phyloP scores from a whole-genome alignment of 352 stramenopile species.

The Phytophthora idaei region DNA sequence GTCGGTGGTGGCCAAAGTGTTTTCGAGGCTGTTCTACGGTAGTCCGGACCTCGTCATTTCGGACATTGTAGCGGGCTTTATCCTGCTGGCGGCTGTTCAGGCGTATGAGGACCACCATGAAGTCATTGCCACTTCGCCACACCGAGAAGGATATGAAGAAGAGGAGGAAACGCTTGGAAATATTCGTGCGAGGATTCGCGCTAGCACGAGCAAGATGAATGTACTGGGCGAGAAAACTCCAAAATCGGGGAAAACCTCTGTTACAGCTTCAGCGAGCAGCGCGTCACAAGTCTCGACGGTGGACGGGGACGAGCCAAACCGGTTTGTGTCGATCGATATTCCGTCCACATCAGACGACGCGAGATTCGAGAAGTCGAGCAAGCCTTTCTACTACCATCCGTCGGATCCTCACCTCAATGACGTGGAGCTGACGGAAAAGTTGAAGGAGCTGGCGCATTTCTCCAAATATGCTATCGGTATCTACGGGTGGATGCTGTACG shows the following conservation, averaged over 20 bases:
- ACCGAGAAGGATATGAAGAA: slow-evolving; percentile 40
- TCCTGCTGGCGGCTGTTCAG: slow-evolving; percentile 81
- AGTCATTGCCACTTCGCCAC: slow-evolving; percentile 31
- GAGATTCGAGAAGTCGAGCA: slow-evolving; percentile 12
- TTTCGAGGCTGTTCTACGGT: slow-evolving; percentile 86
- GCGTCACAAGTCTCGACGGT: slow-evolving; percentile 23
- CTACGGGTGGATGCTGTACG: slow-evolving; percentile 91
- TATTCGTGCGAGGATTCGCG: slow-evolving; percentile 51
- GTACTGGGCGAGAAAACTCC: slow-evolving; percentile 9
- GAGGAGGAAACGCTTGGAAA: slow-evolving; percentile 55
- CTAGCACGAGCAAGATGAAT: slow-evolving; percentile 32
- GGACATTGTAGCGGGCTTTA: slow-evolving; percentile 87
- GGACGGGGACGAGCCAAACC: slow-evolving; percentile 28
- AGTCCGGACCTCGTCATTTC: slow-evolving; percentile 89
- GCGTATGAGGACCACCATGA: slow-evolving; percentile 71
- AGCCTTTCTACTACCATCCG: slow-evolving; percentile 47
- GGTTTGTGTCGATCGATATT: slow-evolving; percentile 63
- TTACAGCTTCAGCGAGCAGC: slow-evolving; percentile 11
- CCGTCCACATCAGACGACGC: slow-evolving; percentile 18
- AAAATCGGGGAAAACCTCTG: background rate
- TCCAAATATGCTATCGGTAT: slow-evolving; percentile 89
- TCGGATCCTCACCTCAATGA: slow-evolving; percentile 47
- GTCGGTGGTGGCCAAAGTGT: slow-evolving; percentile 86
- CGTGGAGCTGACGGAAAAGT: slow-evolving; percentile 45
- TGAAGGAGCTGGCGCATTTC: slow-evolving; percentile 80